These are phyloP conservation scores for Stylosanthes scabra DNA, from an alignment of 331 rosid genomes.

Conservation along the genomic window DNA sequence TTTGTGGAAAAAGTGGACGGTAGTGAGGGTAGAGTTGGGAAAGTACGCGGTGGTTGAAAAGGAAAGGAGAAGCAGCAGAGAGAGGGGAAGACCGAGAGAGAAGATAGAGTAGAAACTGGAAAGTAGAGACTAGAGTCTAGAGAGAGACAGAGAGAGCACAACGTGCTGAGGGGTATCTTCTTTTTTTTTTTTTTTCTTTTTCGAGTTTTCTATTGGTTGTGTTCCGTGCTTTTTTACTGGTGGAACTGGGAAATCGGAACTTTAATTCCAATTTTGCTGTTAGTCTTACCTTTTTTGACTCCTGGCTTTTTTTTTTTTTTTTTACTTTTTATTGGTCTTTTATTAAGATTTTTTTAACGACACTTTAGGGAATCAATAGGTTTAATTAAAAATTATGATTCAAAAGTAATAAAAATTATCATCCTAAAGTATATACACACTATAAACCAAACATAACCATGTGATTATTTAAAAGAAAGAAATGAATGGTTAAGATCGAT, in stretches of 20 bases:
- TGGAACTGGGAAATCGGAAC: neutral
- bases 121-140: too few species aligned
- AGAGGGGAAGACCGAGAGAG: constrained; percentile 6
- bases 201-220: neutral
- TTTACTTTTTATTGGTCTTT: too few species aligned
- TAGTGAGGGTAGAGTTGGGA: constrained; percentile 1
- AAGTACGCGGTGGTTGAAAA: constrained; percentile 27
- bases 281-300: neutral
- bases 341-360: too few species aligned
- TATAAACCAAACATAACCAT: too few species aligned
- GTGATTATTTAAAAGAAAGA: too few species aligned
- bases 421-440: too few species aligned
- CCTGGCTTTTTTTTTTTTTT: constrained; percentile 31
- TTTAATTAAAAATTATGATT: too few species aligned
- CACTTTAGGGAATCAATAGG: too few species aligned
- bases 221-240: neutral
- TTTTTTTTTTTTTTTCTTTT: constrained; percentile 19
- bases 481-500: constrained; percentile 19
- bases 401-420: too few species aligned
- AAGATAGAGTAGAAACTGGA: neutral
- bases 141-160: neutral
- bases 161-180: constrained; percentile 41
- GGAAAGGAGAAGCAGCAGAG: constrained; percentile 11
- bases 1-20: constrained; percentile 37
- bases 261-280: neutral